Conservation (phyloP, 2,329 filamentous ascomycete genomes). For the Emydomyces testavorans region DNA sequence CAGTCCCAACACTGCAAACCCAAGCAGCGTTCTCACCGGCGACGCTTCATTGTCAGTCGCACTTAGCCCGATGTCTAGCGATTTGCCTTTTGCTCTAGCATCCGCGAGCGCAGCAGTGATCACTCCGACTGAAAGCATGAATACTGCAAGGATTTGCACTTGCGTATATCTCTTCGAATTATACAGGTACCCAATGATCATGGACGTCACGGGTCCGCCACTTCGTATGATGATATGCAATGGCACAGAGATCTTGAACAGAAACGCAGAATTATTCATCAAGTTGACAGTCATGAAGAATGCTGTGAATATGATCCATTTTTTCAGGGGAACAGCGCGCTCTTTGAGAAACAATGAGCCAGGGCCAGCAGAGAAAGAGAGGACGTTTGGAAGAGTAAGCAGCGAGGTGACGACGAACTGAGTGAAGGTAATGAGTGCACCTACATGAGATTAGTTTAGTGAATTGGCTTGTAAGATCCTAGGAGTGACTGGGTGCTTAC, state of each 20-base stretch:
- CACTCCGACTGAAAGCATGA: constrained; percentile 74
- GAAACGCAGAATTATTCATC: constrained; percentile 94
- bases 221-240: constrained; percentile 94
- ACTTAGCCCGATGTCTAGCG: constrained; percentile 32
- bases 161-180: constrained; percentile 68
- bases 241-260: constrained; percentile 90
- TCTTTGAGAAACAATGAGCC: constrained; percentile 61
- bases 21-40: constrained; percentile 42
- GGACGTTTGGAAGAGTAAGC: constrained; percentile 63
- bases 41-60: constrained; percentile 23
- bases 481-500: constrained; percentile 18
- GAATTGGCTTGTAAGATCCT: no score
- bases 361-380: constrained; percentile 49
- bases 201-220: constrained; percentile 90
- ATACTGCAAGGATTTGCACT: constrained; percentile 69
- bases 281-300: constrained; percentile 92
- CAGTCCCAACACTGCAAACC: constrained; percentile 70
- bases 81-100: constrained; percentile 59
- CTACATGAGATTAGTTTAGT: constrained; percentile 33
- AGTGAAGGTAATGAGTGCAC: constrained; percentile 76
- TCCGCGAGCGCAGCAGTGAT: constrained; percentile 83
- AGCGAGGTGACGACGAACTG: constrained; percentile 76
- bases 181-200: constrained; percentile 75
- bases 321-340: constrained; percentile 68
- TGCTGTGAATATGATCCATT: constrained; percentile 79